phyloP scores from a whole-genome alignment of 1,284 basidiomycete species.

The Mycosarcoma mackinlayi region DNA sequence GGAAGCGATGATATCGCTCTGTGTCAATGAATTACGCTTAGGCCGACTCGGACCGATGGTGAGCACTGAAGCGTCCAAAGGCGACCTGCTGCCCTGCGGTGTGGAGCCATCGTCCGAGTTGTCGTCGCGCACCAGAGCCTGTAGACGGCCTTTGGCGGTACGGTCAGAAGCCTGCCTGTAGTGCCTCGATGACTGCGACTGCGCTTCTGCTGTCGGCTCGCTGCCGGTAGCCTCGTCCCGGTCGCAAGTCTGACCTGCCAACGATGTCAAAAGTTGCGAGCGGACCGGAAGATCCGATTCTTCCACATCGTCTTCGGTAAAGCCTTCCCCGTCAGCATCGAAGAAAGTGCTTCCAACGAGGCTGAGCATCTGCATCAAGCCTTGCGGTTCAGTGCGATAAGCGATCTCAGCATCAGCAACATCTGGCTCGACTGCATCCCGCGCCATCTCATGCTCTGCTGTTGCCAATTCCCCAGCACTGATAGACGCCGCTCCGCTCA shows the following conservation, averaged over 20 bases:
- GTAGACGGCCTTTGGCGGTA: conserved; percentile 29
- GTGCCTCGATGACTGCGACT: background rate
- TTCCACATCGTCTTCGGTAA: conserved; percentile 34
- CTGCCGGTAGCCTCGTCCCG: background rate
- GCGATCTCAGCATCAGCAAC: conserved; percentile 16
- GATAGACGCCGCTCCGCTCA: background rate
- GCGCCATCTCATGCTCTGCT: background rate
- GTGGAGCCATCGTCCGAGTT: conserved; percentile 31
- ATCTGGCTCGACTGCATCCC: background rate
- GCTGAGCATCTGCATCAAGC: conserved; percentile 62
- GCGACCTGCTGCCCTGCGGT: conserved; percentile 45
- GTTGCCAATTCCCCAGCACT: conserved; percentile 1
- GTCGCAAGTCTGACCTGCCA: background rate
- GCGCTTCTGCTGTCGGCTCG: background rate
- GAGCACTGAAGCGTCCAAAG: conserved; percentile 36
- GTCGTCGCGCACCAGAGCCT: conserved; percentile 22
- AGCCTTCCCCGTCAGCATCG: conserved; percentile 54
- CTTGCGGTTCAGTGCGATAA: conserved; percentile 46
- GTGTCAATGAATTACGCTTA: conserved; percentile 24
- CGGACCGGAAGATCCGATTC: conserved; percentile 1
- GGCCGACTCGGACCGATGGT: conserved; percentile 29
- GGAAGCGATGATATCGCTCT: conserved; percentile 30
- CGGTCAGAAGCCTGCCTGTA: conserved; percentile 5
- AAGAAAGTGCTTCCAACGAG: conserved; percentile 57
- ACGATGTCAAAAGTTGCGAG: background rate